phyloP scores from a whole-genome alignment of 768 basidiomycete species.

The Kwoniella newhampshirensis region DNA sequence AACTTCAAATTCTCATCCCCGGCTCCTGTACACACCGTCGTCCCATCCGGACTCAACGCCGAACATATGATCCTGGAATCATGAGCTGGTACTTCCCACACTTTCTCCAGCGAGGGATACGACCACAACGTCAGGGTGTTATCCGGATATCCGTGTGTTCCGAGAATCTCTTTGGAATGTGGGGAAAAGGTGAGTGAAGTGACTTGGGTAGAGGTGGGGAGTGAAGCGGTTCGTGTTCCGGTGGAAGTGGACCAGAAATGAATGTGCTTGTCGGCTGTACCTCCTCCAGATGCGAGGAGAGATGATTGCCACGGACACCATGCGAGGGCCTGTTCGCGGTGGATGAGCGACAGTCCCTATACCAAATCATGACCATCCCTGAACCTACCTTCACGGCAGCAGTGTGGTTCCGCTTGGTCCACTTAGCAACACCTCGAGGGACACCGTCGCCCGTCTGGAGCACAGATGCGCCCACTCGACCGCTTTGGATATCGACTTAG shows the following conservation, averaged over 20 bases:
- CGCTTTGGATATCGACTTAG: slow-evolving; percentile 37
- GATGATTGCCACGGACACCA: slow-evolving; percentile 98
- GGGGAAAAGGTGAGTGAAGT: slow-evolving; percentile 86
- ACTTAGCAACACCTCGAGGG: slow-evolving; percentile 61
- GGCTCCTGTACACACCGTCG: slow-evolving; percentile 86
- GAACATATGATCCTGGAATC: slow-evolving; percentile 87
- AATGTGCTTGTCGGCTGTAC: slow-evolving; percentile 76
- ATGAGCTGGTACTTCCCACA: slow-evolving; percentile 88
- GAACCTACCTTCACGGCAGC: slow-evolving; percentile 64
- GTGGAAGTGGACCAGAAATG: slow-evolving; percentile 59
- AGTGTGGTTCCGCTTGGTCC: slow-evolving; percentile 87
- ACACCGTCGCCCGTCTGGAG: slow-evolving; percentile 44
- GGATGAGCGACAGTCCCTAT: background rate
- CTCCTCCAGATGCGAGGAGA: slow-evolving; percentile 88
- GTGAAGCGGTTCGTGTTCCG: slow-evolving; percentile 82
- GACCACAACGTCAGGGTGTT: slow-evolving; percentile 55
- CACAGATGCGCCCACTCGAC: slow-evolving; percentile 50
- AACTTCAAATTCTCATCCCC: slow-evolving; percentile 97
- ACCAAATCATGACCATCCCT: slow-evolving; percentile 8
- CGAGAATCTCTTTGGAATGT: slow-evolving; percentile 82
- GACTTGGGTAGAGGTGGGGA: slow-evolving; percentile 84
- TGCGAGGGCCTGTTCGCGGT: slow-evolving; percentile 69
- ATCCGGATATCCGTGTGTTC: slow-evolving; percentile 87
- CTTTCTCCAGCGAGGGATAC: slow-evolving; percentile 79
- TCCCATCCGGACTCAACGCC: slow-evolving; percentile 80